Evolutionary conservation across 306 rosid genomes (phyloP), one percentile per base, ranked within the genome.

Genomic region (Dryas drummondii): DNA sequence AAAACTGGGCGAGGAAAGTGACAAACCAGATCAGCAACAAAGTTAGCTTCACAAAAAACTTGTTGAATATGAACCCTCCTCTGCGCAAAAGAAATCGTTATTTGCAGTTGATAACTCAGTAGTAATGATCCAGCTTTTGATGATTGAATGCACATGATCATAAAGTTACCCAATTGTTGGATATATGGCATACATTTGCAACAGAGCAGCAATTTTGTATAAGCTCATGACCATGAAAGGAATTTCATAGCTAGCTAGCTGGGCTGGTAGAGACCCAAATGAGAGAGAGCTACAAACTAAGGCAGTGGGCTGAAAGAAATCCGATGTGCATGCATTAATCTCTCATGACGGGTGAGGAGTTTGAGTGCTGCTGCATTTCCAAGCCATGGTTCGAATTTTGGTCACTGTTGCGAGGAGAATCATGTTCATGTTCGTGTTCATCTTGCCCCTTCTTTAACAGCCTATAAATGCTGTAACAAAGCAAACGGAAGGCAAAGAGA

Each of bases 401-500:
- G 9, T 53, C 53, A 40, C 44, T 15, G 46, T 41, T n/a, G 54
- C 14, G 71, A 44, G 64, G 5, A 16, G 37, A 32, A 32, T 32
- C 37, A 32, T 32, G 37, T 32, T 32, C 37, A 32, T 32, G 37
- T 32, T 32, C 37, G 3, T 58, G 10, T 14, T 58, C 37, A 16
- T 71, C 60, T 2, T 61, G 52, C 7, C n/a, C 47, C 17, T 57
- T 73, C 68, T 75, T 74, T 13, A 77, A 10, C 47, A 61, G 72
- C 32, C 63, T 68, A 58, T 74, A 62, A 15, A 79, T 5, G 68
- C 37, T 46, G 85, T 54, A 68, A 68, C 71, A 80, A 55, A 83
- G 74, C 45, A 83, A 9, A 7, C 87, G 85, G 61, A 83, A 49
- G 60, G 75, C 22, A 47, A 80, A 80, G 16, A 83, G 83, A 73